phyloP scores from a whole-genome alignment of 495 filamentous ascomycete genomes.

The Penicillium angulare region DNA sequence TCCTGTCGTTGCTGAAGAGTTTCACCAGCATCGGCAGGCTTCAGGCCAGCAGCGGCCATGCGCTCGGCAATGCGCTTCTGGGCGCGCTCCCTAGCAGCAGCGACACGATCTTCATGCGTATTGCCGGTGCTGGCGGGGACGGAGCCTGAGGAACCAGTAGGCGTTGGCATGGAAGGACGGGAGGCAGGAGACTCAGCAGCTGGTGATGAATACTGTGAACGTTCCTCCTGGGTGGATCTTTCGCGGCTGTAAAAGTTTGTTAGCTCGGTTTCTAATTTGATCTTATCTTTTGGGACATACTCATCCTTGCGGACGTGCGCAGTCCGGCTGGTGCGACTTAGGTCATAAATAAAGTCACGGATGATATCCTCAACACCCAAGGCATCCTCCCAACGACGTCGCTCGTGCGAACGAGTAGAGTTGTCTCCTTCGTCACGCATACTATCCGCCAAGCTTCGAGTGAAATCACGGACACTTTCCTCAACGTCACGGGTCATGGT shows the following conservation, averaged over 20 bases:
- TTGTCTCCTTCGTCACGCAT: conserved; percentile 78
- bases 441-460: conserved; percentile 76
- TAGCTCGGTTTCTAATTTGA: conserved; percentile 12
- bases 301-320: conserved; percentile 75
- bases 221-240: conserved; percentile 23
- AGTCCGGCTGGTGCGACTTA: conserved; percentile 80
- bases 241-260: conserved; percentile 20
- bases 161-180: conserved; percentile 39
- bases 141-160: conserved; percentile 42
- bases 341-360: conserved; percentile 94
- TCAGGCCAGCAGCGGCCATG: conserved; percentile 89
- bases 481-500: conserved; percentile 96
- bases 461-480: conserved; percentile 91
- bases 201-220: conserved; percentile 15
- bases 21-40: conserved; percentile 68
- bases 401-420: conserved; percentile 78
- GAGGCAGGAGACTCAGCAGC: conserved; percentile 27
- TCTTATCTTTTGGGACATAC: conserved; percentile 31
- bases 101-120: conserved; percentile 88
- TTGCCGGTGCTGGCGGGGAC: conserved; percentile 70
- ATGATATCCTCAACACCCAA: conserved; percentile 95
- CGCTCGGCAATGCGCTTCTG: conserved; percentile 98
- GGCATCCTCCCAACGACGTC: conserved; percentile 92
- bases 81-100: conserved; percentile 95
- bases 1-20: conserved; percentile 80